Conservation (phyloP, 139 green algal genomes). For the Tetradesmus obliquus region DNA sequence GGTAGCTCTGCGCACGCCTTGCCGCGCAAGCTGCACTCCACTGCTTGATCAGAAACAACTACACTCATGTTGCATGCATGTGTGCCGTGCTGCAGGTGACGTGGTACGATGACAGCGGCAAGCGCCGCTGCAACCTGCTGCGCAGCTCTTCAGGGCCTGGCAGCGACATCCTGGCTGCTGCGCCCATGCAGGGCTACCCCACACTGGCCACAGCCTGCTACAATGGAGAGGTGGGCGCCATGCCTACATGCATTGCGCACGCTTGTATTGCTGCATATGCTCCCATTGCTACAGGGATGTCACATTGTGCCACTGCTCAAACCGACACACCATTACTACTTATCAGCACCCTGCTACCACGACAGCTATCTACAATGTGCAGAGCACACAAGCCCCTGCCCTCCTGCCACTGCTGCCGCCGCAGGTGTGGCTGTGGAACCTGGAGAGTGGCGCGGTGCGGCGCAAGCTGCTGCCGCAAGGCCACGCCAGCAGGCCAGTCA, state of each 20-base stretch:
- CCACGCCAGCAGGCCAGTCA: neutral
- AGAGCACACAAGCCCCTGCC: no score
- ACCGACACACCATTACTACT: neutral
- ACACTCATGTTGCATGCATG: neutral
- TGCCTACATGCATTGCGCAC: no score
- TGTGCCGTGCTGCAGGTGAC: conserved; percentile 17
- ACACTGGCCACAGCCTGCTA: conserved; percentile 33
- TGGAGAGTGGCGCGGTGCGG: conserved; percentile 23
- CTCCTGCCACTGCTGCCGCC: neutral
- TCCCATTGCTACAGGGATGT: neutral
- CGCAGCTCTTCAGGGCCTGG: neutral
- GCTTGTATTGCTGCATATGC: neutral
- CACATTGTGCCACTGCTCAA: neutral
- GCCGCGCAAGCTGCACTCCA: no score
- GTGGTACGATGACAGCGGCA: conserved; percentile 31
- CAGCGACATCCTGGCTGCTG: conserved; percentile 22
- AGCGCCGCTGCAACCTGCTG: neutral
- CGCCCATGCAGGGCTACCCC: conserved; percentile 23
- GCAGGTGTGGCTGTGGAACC: conserved; percentile 36
- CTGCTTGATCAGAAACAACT: neutral
- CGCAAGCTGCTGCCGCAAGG: conserved; percentile 21
- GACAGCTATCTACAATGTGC: no score
- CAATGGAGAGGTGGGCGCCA: conserved; percentile 18
- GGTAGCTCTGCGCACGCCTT: no score
- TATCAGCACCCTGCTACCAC: neutral